phyloP scores from a whole-genome alignment of 2,329 filamentous ascomycete genomes.

The Lomentospora prolificans region DNA sequence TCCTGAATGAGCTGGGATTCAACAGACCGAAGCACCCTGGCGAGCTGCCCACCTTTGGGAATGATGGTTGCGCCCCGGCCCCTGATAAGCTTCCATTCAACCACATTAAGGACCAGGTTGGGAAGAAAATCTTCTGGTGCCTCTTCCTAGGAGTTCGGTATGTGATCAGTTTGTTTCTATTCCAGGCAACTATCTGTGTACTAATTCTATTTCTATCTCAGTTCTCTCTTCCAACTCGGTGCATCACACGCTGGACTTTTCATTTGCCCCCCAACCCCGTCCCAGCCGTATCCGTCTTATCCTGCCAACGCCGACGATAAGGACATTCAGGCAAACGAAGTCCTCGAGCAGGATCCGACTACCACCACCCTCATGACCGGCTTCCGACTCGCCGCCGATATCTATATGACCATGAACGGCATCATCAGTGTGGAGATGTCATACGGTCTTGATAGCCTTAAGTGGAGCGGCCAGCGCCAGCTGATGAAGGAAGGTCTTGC shows the following conservation, averaged over 20 bases:
- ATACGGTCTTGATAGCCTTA: constrained; percentile 67
- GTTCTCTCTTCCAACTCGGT: constrained; percentile 70
- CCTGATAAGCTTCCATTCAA: constrained; percentile 43
- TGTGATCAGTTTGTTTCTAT: constrained; percentile 13
- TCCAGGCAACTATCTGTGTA: neutral
- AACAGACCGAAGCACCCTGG: constrained; percentile 42
- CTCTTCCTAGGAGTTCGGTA: constrained; percentile 64
- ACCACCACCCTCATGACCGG: constrained; percentile 63
- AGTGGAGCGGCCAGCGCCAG: constrained; percentile 67
- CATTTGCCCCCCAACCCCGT: constrained; percentile 66
- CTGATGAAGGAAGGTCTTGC: constrained; percentile 63
- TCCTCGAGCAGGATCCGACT: constrained; percentile 59
- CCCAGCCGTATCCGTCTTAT: constrained; percentile 66
- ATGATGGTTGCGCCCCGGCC: constrained; percentile 24
- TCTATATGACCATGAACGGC: constrained; percentile 72
- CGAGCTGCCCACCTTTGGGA: constrained; percentile 29
- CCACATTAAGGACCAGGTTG: constrained; percentile 62
- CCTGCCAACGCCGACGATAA: constrained; percentile 78
- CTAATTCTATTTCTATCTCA: constrained; percentile 19
- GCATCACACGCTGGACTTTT: constrained; percentile 61
- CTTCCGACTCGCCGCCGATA: constrained; percentile 69
- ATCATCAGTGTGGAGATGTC: constrained; percentile 72
- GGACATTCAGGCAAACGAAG: constrained; percentile 62
- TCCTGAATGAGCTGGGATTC: constrained; percentile 58
- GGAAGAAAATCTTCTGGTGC: constrained; percentile 77